A percentile compares a stretch with the other conserved stretches of the same genome.
phyloP scores from a whole-genome alignment of 2,329 filamentous ascomycete genomes.

The Calonectria crousiana region DNA sequence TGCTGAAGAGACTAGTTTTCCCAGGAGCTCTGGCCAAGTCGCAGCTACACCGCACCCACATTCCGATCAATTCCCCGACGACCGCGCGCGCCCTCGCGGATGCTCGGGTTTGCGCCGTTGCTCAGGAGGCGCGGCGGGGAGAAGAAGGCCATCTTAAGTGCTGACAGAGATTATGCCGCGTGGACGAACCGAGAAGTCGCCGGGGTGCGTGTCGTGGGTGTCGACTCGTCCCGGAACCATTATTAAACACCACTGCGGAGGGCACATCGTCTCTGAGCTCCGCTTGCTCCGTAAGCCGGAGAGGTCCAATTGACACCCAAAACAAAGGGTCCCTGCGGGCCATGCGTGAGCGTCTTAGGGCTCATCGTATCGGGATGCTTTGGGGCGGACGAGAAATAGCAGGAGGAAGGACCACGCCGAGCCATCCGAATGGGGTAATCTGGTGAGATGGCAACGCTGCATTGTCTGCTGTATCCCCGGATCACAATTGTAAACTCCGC shows the following conservation, averaged over 20 bases:
- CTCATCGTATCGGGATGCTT: neutral
- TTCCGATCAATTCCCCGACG: neutral
- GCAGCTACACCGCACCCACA: neutral
- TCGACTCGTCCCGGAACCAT: neutral
- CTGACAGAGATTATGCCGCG: constrained; percentile 19
- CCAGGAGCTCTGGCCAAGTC: neutral
- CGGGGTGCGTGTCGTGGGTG: neutral
- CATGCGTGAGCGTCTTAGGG: neutral
- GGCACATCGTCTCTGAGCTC: neutral
- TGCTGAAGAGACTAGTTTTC: neutral
- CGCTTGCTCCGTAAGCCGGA: neutral
- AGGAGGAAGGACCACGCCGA: neutral
- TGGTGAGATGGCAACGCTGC: neutral
- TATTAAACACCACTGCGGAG: neutral
- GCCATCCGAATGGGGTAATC: constrained; percentile 10
- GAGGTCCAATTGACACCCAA: neutral
- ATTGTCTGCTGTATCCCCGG: neutral
- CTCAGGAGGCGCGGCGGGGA: neutral
- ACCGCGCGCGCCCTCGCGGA: neutral
- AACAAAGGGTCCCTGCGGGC: neutral
- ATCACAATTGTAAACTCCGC: constrained; percentile 5
- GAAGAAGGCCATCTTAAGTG: constrained; percentile 5
- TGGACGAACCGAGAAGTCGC: constrained; percentile 8
- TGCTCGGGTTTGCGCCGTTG: neutral
- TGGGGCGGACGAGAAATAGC: neutral